A percentile compares a stretch with the other conserved stretches of the same genome.
phyloP scores from a whole-genome alignment of 2,329 filamentous ascomycete species.

The Calonectria pteridis region DNA sequence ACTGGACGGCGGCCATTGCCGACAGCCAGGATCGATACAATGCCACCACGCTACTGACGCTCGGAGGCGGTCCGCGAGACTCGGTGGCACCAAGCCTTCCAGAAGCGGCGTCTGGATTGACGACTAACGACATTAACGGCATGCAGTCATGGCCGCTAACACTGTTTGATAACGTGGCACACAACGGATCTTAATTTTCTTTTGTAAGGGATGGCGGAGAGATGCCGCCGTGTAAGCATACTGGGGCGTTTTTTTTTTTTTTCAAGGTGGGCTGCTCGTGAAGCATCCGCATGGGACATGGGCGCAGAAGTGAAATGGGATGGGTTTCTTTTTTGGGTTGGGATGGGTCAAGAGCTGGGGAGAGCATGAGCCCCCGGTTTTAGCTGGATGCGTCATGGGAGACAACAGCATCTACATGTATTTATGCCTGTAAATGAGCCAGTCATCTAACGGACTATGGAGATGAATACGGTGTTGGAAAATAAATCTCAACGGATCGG shows the following conservation, averaged over 20 bases:
- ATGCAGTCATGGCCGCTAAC: constrained; percentile 49
- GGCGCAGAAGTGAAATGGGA: constrained; percentile 13
- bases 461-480: constrained; percentile 3
- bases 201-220: not conserved
- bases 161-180: constrained; percentile 47
- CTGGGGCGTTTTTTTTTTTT: constrained; percentile 22
- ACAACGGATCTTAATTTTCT: constrained; percentile 41
- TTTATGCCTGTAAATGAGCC: constrained; percentile 23
- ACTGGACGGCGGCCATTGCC: constrained; percentile 66
- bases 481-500: not conserved
- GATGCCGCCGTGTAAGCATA: constrained; percentile 31
- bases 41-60: constrained; percentile 61
- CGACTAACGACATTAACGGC: constrained; percentile 44
- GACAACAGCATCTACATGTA: constrained; percentile 22
- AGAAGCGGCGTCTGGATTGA: constrained; percentile 30
- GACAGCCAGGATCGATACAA: constrained; percentile 64
- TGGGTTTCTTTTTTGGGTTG: constrained; percentile 9
- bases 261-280: constrained; percentile 25
- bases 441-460: constrained; percentile 1
- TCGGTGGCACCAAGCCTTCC: constrained; percentile 29
- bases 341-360: not conserved
- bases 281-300: constrained; percentile 24
- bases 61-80: constrained; percentile 52
- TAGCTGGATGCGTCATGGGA: constrained; percentile 31
- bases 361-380: constrained; percentile 13